Percentiles rank a stretch among this genome's conserved stretches.
These are phyloP conservation scores for Amanita rimosa DNA, from an alignment of 768 basidiomycete species.

Conservation along the genomic window DNA sequence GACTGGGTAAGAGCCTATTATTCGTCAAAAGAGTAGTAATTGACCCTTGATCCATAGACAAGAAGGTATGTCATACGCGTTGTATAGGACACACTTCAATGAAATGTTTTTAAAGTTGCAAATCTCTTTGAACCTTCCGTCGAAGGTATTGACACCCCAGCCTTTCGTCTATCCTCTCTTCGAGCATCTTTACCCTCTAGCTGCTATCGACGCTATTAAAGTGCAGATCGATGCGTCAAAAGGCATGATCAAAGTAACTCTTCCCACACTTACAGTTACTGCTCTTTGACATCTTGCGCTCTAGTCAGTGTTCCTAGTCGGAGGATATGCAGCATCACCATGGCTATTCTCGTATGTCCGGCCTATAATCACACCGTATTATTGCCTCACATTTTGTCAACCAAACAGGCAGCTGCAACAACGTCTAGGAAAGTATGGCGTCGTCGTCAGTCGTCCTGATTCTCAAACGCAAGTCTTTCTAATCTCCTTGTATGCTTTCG, in stretches of 20 bases:
- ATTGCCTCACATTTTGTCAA: neutral
- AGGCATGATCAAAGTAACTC: slow-evolving; percentile 52
- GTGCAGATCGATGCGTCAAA: slow-evolving; percentile 58
- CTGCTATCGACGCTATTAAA: slow-evolving; percentile 59
- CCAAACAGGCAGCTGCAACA: slow-evolving; percentile 50
- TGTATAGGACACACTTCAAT: neutral
- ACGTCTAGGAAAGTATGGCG: slow-evolving; percentile 39
- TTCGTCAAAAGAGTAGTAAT: slow-evolving; percentile 1
- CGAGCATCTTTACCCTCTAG: slow-evolving; percentile 16
- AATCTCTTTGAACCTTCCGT: slow-evolving; percentile 74
- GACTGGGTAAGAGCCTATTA: slow-evolving; percentile 37
- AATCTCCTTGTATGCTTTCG: neutral
- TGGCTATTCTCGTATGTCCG: slow-evolving; percentile 51
- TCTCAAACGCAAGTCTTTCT: slow-evolving; percentile 53
- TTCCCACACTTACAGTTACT: slow-evolving; percentile 3
- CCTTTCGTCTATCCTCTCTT: neutral
- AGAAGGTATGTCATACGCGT: slow-evolving; percentile 14
- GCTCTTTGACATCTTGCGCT: neutral
- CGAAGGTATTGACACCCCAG: slow-evolving; percentile 24
- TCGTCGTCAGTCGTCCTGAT: slow-evolving; percentile 66
- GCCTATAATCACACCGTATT: neutral
- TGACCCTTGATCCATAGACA: slow-evolving; percentile 13
- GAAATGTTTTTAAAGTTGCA: slow-evolving; percentile 37
- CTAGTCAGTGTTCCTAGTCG: slow-evolving; percentile 75
- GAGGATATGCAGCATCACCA: slow-evolving; percentile 75